Evolutionary conservation across 371 early-diverging fungal genomes (phyloP).

Genomic region (Nematocida major): DNA sequence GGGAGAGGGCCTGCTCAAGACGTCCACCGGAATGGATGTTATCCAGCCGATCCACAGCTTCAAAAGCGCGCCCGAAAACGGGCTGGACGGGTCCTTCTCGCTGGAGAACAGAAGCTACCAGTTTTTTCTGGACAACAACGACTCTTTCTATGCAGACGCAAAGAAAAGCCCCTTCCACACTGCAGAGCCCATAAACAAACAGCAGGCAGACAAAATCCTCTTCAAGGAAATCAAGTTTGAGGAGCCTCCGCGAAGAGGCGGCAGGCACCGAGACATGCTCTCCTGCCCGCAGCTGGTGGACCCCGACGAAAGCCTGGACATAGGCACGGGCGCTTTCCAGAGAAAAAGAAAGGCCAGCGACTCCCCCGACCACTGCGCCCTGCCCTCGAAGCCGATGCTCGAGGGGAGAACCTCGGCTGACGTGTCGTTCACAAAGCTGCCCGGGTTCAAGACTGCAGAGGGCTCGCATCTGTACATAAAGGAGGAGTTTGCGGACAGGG

Average conservation of each 20-base stretch:
- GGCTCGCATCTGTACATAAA: not conserved
- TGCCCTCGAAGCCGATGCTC: not conserved
- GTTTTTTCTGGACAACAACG: not conserved
- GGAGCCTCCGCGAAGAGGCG: conserved; percentile 21
- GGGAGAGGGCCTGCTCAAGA: not conserved
- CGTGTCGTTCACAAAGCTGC: conserved; percentile 12
- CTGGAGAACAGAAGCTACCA: conserved; percentile 30
- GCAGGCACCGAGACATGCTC: not conserved
- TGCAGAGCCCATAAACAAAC: not conserved
- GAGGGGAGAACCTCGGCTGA: not conserved
- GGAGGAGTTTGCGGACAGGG: conserved; percentile 6
- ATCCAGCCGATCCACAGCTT: not conserved
- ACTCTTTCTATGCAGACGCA: conserved; percentile 15
- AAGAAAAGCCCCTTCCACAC: not conserved
- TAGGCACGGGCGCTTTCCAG: conserved; percentile 31
- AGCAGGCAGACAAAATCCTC: conserved; percentile 5
- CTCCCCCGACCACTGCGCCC: not conserved
- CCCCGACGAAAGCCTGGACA: conserved; percentile 45
- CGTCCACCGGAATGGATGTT: not conserved
- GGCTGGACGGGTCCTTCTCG: conserved; percentile 21
- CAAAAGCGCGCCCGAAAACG: not conserved
- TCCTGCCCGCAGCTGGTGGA: conserved; percentile 17
- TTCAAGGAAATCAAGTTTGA: conserved; percentile 13
- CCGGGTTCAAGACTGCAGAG: conserved; percentile 41
- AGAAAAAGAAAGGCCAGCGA: not conserved